Conservation (phyloP, 352 stramenopile species). For the Globisporangium irregulare region DNA sequence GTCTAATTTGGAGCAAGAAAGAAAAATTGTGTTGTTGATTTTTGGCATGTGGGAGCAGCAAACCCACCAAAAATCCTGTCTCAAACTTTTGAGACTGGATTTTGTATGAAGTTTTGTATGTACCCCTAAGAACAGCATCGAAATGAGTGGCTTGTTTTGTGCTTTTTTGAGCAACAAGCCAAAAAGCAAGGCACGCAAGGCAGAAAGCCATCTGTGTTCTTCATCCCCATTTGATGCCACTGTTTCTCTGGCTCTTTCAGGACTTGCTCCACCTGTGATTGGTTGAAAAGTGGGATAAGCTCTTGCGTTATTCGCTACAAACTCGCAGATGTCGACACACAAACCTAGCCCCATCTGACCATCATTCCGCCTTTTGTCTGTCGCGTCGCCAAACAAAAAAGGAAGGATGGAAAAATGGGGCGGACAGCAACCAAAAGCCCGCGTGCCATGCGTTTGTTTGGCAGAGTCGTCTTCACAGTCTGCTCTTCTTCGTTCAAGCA, state of each 20-base stretch:
- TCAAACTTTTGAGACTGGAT: too few species aligned
- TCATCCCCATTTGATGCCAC: not conserved
- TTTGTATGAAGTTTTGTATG: too few species aligned
- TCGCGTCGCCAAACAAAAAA: not conserved
- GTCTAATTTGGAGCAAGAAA: too few species aligned
- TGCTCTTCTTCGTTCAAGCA: conserved; percentile 3
- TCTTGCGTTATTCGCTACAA: conserved; percentile 4
- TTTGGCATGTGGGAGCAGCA: too few species aligned
- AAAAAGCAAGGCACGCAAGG: conserved; percentile 8
- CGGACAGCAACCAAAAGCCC: not conserved
- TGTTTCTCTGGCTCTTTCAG: conserved; percentile 14
- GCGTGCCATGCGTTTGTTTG: not conserved
- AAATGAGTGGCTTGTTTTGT: too few species aligned
- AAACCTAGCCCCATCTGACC: not conserved
- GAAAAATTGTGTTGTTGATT: too few species aligned
- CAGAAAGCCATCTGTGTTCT: not conserved
- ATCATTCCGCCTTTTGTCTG: not conserved
- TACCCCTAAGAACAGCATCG: too few species aligned
- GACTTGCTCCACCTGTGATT: not conserved
- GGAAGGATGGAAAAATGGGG: conserved; percentile 6
- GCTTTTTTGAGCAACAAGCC: not conserved
- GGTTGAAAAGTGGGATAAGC: not conserved
- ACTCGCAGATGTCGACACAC: not conserved
- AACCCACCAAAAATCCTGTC: too few species aligned
- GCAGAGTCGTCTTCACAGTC: conserved; percentile 12